Conservation (phyloP, 768 basidiomycete genomes). For the Lyophyllum atratum region DNA sequence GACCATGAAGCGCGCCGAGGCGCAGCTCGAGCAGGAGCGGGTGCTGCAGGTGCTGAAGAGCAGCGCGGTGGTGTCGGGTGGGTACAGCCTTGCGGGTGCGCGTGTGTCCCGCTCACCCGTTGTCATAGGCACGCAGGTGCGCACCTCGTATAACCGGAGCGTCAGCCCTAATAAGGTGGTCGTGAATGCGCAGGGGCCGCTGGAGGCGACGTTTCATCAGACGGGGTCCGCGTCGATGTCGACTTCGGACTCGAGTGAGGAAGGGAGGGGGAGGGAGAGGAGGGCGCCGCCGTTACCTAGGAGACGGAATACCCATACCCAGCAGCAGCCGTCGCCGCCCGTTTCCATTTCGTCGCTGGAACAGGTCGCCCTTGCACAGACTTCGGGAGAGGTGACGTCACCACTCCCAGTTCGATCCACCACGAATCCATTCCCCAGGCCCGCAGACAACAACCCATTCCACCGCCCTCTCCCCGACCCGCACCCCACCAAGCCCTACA, state of each 20-base stretch:
- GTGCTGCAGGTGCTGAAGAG: slow-evolving; percentile 74
- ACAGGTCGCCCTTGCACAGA: slow-evolving; percentile 43
- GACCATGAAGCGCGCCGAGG: slow-evolving; percentile 68
- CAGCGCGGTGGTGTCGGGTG: slow-evolving; percentile 40
- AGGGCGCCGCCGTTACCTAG: slow-evolving; percentile 31
- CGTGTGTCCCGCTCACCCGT: slow-evolving; percentile 33
- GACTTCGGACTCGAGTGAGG: background rate
- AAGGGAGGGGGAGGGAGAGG: slow-evolving; percentile 1
- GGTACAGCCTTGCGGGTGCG: slow-evolving; percentile 32
- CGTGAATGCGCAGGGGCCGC: background rate
- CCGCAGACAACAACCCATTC: slow-evolving; percentile 12
- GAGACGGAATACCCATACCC: slow-evolving; percentile 22
- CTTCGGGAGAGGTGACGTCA: slow-evolving; percentile 3
- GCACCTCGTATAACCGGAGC: slow-evolving; percentile 22
- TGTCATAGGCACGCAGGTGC: slow-evolving; percentile 34
- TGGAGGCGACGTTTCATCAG: too few relatives aligned
- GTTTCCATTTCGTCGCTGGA: slow-evolving; percentile 46
- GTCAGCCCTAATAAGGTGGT: slow-evolving; percentile 17
- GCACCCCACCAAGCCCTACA: background rate
- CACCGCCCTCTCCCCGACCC: slow-evolving; percentile 3
- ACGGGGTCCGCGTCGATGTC: background rate
- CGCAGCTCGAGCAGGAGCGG: slow-evolving; percentile 66
- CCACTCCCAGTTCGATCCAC: slow-evolving; percentile 5
- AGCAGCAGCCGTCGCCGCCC: slow-evolving; percentile 38
- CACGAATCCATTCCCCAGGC: slow-evolving; percentile 8